Percentiles rank a stretch among this genome's conserved stretches.
These are phyloP conservation scores for Colletotrichum gigasporum DNA, from an alignment of 2,329 filamentous ascomycete genomes.

Conservation along the genomic window DNA sequence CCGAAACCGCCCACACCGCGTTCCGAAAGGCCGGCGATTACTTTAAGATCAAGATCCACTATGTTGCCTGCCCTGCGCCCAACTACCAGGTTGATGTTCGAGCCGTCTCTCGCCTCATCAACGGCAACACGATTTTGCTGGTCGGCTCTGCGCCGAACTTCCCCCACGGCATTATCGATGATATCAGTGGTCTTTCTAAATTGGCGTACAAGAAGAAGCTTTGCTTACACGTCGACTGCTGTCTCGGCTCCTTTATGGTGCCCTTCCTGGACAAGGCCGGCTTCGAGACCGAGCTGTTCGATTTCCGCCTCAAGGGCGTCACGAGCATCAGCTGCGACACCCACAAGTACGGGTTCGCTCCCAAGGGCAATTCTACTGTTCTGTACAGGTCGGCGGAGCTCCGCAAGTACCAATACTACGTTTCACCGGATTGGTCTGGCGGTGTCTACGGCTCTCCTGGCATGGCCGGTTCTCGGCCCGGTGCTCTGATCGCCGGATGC, in stretches of 20 bases:
- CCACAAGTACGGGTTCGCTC: slow-evolving; percentile 98
- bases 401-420: slow-evolving; percentile 94
- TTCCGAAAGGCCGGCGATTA: slow-evolving; percentile 96
- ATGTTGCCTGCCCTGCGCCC: slow-evolving; percentile 87
- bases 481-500: slow-evolving; percentile 93
- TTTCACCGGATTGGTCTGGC: slow-evolving; percentile 93
- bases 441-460: slow-evolving; percentile 95
- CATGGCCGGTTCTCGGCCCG: slow-evolving; percentile 90
- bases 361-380: slow-evolving; percentile 94
- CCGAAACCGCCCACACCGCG: slow-evolving; percentile 92
- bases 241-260: slow-evolving; percentile 93
- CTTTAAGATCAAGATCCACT: slow-evolving; percentile 95
- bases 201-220: slow-evolving; percentile 82
- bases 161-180: slow-evolving; percentile 97
- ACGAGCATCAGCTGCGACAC: slow-evolving; percentile 97
- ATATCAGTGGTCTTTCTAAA: slow-evolving; percentile 85
- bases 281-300: slow-evolving; percentile 87
- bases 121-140: slow-evolving; percentile 91
- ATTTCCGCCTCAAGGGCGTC: slow-evolving; percentile 93
- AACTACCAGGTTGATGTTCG: slow-evolving; percentile 84
- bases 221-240: slow-evolving; percentile 96
- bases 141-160: slow-evolving; percentile 98
- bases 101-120: slow-evolving; percentile 85
- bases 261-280: slow-evolving; percentile 94
- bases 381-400: slow-evolving; percentile 85